phyloP scores from a whole-genome alignment of 257 asterid species.

The Plantago major region DNA sequence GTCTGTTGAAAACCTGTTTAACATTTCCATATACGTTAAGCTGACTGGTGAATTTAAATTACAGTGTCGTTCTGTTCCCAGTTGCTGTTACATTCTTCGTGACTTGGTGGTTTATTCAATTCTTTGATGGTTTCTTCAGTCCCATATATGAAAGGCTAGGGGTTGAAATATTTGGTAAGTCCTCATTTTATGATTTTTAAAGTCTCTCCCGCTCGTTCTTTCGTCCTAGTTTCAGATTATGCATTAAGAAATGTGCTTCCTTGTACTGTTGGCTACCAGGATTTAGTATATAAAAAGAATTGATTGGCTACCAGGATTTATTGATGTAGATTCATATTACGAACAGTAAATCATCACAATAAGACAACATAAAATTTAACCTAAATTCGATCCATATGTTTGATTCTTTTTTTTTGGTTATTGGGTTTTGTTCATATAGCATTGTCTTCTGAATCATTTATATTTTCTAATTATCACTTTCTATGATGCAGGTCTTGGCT shows the following conservation, averaged over 20 bases:
- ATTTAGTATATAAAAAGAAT: too few relatives aligned
- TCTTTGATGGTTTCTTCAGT: conserved; percentile 97
- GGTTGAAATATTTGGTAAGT: conserved; percentile 81
- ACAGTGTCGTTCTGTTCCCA: conserved; percentile 93
- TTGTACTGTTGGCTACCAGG: too few relatives aligned
- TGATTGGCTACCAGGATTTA: too few relatives aligned
- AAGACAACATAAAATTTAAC: too few relatives aligned
- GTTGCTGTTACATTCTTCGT: conserved; percentile 93
- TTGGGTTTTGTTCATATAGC: too few relatives aligned
- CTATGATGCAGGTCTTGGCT: conserved; percentile 80
- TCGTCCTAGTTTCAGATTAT: conserved; percentile 4
- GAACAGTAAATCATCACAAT: background rate
- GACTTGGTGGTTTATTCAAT: conserved; percentile 98
- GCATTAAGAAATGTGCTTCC: background rate
- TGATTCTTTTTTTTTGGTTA: too few relatives aligned
- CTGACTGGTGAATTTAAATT: conserved; percentile 20
- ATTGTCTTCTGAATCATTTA: background rate
- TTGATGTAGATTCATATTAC: too few relatives aligned
- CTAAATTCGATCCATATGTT: too few relatives aligned
- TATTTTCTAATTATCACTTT: conserved; percentile 19
- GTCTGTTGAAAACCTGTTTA: background rate
- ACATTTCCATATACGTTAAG: conserved; percentile 1
- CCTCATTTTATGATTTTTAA: conserved; percentile 14
- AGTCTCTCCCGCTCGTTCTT: background rate
- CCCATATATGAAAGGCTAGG: conserved; percentile 94